Evolutionary conservation across 495 filamentous ascomycete species (phyloP), one percentile per base, ranked within the genome.

Genomic region (Penicillium steckii): DNA sequence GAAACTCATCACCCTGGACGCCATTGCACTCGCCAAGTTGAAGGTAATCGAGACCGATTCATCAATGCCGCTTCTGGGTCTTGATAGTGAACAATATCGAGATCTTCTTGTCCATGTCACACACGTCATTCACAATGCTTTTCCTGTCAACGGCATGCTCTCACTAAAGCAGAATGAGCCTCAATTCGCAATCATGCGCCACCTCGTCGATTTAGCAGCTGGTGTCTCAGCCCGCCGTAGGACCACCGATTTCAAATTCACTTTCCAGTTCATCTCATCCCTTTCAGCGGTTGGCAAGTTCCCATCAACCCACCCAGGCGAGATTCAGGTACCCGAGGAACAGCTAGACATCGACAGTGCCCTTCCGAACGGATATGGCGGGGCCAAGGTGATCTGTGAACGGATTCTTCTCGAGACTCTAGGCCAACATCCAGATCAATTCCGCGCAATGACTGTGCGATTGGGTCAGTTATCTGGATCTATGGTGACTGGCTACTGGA

Each of bases 401-500:
- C 51, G 62, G 0, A 65, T 48, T 0, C 75, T 80, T 56, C 65
- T 68, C 6, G 19, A 70, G 12, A 77, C 76, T 53, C 38, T 57
- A 1, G 43, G 50, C 13, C 8, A 22, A 8, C 38, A 55, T 27
- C 59, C 50, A 29, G 29, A 37, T 4, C 38, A 13, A 1, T 57
- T 57, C 50, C 29, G 54, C n/a, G 27, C 44, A 0, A 60, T 57
- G 0, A 19, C 21, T 9, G 76, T 75, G 1, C 66, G 79, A 0
- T 55, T 69, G 0, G 81, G 77, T 0, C 79, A 83, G 62, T 71
- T 81, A 12, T 65, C 78, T 0, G 80, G 81, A 0, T 79, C 74
- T 0, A 71, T 29, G 0, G 73, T 69, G 0, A 80, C 57, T 38
- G 81, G 81, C 0, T 76, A 71, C 46, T 85, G 80, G 80, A 85